These are phyloP conservation scores for Mucor ambiguus DNA, from an alignment of 371 early-diverging fungal species.

Conservation along the genomic window DNA sequence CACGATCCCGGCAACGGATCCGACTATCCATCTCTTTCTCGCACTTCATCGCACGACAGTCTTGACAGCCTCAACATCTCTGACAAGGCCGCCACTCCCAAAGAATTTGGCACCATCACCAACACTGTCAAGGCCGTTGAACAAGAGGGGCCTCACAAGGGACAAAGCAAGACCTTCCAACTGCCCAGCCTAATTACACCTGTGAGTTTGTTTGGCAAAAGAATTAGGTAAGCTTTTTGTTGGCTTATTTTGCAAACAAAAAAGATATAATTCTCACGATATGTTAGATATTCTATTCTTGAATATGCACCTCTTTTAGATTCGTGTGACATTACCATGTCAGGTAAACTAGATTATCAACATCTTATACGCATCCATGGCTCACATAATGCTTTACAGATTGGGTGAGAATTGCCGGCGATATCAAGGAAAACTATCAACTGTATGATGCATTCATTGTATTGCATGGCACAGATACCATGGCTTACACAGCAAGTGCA, in stretches of 20 bases:
- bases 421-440: conserved; percentile 93
- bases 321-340: conserved; percentile 94
- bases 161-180: conserved; percentile 24
- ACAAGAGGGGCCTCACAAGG: conserved; percentile 19
- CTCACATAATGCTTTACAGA: conserved; percentile 44
- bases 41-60: conserved; percentile 33
- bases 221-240: conserved; percentile 66
- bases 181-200: conserved; percentile 89
- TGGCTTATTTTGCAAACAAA: background rate
- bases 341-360: conserved; percentile 41
- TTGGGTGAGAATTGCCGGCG: conserved; percentile 95
- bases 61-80: conserved; percentile 22
- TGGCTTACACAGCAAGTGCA: conserved; percentile 94
- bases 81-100: conserved; percentile 7
- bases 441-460: conserved; percentile 94
- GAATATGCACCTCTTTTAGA: conserved; percentile 94
- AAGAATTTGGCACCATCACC: conserved; percentile 31
- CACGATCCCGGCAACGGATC: conserved; percentile 68
- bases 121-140: conserved; percentile 39
- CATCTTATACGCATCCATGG: background rate
- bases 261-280: conserved; percentile 14
- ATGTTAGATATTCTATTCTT: conserved; percentile 77
- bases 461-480: conserved; percentile 94
- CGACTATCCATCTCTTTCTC: conserved; percentile 14
- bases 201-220: conserved; percentile 87